Conservation (phyloP, 495 filamentous ascomycete species). For the Sphaerosporella brunnea region DNA sequence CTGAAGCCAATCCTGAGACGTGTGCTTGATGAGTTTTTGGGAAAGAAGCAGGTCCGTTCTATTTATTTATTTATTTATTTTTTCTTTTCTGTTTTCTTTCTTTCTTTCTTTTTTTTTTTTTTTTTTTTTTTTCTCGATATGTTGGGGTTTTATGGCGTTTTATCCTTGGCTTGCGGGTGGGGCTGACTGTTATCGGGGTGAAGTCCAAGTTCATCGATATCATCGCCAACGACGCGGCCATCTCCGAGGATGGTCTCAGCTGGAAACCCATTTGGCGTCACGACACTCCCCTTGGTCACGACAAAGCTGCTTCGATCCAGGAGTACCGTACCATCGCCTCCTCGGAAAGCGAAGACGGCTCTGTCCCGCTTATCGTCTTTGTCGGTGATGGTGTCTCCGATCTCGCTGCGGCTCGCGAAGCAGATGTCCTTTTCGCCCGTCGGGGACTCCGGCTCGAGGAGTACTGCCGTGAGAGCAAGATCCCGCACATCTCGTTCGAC, state of each 20-base stretch:
- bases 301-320: slow-evolving; percentile 49
- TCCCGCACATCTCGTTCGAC: slow-evolving; percentile 46
- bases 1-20: slow-evolving; percentile 46
- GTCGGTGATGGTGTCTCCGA: slow-evolving; percentile 67
- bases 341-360: slow-evolving; percentile 37
- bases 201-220: slow-evolving; percentile 45
- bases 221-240: slow-evolving; percentile 51
- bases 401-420: slow-evolving; percentile 52
- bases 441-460: slow-evolving; percentile 51
- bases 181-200: slow-evolving; percentile 6
- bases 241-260: slow-evolving; percentile 37
- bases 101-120: too few species aligned
- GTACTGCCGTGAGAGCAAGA: slow-evolving; percentile 48
- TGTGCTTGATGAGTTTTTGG: slow-evolving; percentile 47
- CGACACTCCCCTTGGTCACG: slow-evolving; percentile 48
- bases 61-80: background rate
- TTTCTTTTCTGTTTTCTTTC: too few species aligned
- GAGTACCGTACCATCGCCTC: slow-evolving; percentile 40
- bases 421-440: slow-evolving; percentile 60
- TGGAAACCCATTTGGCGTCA: slow-evolving; percentile 61
- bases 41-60: slow-evolving; percentile 35
- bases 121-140: too few species aligned
- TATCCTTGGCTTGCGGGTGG: too few species aligned
- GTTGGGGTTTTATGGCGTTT: too few species aligned
- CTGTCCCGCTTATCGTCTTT: slow-evolving; percentile 55